Base-by-base conservation (phyloP, 2,329 filamentous ascomycete species). In the Pseudogymnoascus sp. region DNA sequence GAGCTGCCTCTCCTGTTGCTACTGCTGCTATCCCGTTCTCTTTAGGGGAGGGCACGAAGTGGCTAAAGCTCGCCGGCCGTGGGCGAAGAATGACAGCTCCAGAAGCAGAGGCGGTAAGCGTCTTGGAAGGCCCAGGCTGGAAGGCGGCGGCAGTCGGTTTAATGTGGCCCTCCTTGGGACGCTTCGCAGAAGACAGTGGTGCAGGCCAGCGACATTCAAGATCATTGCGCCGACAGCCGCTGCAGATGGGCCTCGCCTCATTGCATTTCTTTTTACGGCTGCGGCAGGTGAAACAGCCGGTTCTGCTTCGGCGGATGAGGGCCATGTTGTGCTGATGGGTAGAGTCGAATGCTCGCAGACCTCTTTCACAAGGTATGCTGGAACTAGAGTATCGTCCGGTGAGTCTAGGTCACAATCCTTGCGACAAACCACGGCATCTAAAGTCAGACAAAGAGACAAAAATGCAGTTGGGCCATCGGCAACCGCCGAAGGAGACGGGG, bases 251-350 rank as follows among this genome's bases (percentile, higher is more conserved):
- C 69, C 87, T 88, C 12, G 84, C 82, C 72, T 86, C 84, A 69
- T 84, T 82, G 73, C 84, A 87, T 76, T 86, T 86, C 67, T 86
- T 78, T 78, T 86, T 84, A 66, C 82, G 77, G 69, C 79, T 78
- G 61, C 82, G 80, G 75, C 82, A 84, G 66, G 81, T 84, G 65
- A 78, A 71, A 69, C 78, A 69, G 5, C 67, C 67, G 1, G 67
- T 67, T 14, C 65, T 89, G 38, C 38, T 42, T 42, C 38, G 38
- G 38, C 38, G 38, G 38, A 42, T 42, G 16, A 42, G 38, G 16
- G 38, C n/a, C 38, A 42, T 42, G 16, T 18, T 42, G 38, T 42
- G n/a, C 38, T 42, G 16, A 42, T 42, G 38, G 16, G n/a, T 42
- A 42, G 38, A 42, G 38, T 42, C 38, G 2, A 42, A 42, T 11